These are phyloP conservation scores for Boechera divaricarpa DNA, from an alignment of 345 rosid genomes.

Conservation along the genomic window DNA sequence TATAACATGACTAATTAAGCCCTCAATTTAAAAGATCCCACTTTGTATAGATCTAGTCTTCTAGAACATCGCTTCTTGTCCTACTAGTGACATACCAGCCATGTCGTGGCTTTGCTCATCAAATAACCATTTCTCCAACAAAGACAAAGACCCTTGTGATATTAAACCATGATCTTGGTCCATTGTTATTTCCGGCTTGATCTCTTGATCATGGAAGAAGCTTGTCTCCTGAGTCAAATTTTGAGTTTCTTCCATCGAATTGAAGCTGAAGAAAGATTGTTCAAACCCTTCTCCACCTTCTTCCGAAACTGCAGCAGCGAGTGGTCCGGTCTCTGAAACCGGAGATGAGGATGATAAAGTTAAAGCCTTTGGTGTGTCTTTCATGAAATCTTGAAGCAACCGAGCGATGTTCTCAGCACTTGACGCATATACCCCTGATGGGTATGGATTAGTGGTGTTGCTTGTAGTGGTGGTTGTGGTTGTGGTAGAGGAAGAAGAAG, in stretches of 20 bases:
- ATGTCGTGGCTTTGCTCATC: conserved; percentile 58
- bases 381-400: conserved; percentile 74
- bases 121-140: conserved; percentile 79
- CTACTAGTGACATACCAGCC: conserved; percentile 53
- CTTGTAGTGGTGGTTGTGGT: conserved; percentile 41
- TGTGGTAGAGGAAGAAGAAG: conserved; percentile 46
- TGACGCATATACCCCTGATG: conserved; percentile 59
- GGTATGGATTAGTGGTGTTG: conserved; percentile 33
- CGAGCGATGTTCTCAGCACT: conserved; percentile 74
- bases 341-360: conserved; percentile 37
- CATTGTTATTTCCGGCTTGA: conserved; percentile 49
- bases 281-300: conserved; percentile 40
- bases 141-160: conserved; percentile 53
- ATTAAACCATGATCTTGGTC: conserved; percentile 42
- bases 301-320: conserved; percentile 24
- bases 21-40: conserved; percentile 8
- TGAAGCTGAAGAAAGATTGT: conserved; percentile 56
- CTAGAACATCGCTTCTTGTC: conserved; percentile 45
- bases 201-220: conserved; percentile 54
- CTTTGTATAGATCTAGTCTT: conserved; percentile 16
- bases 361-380: conserved; percentile 48
- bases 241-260: conserved; percentile 47
- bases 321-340: conserved; percentile 40
- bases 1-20: conserved; percentile 29
- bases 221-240: conserved; percentile 52